Conservation (phyloP, 768 basidiomycete species). For the Infundibulicybe gibba region DNA sequence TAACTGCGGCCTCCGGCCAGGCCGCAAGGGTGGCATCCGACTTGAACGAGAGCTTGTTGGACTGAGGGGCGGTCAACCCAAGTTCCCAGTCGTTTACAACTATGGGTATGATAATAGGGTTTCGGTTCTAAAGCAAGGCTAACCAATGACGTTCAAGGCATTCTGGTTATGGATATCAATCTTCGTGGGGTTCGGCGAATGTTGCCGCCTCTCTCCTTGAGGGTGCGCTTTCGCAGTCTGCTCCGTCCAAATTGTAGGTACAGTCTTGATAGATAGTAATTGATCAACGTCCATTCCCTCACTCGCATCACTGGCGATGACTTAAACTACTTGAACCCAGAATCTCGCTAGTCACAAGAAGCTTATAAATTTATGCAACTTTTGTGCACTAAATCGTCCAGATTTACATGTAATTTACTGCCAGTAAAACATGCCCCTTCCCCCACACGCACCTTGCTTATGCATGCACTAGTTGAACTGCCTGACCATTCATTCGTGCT, state of each 20-base stretch:
- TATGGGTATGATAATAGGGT: slow-evolving; percentile 45
- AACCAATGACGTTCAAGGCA: slow-evolving; percentile 38
- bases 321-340: too few relatives aligned
- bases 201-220: slow-evolving; percentile 47
- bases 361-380: too few relatives aligned
- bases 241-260: neutral
- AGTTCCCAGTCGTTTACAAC: slow-evolving; percentile 53
- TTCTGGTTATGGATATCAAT: slow-evolving; percentile 62
- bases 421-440: too few relatives aligned
- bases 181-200: slow-evolving; percentile 63
- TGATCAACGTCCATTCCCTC: too few relatives aligned
- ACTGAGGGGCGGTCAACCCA: slow-evolving; percentile 14
- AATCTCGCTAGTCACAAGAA: too few relatives aligned
- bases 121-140: neutral
- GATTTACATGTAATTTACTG: too few relatives aligned
- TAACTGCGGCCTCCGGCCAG: slow-evolving; percentile 64
- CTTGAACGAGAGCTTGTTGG: slow-evolving; percentile 47
- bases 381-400: too few relatives aligned
- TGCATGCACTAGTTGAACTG: too few relatives aligned
- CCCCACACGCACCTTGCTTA: too few relatives aligned
- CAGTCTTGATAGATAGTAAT: too few relatives aligned
- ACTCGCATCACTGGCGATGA: too few relatives aligned
- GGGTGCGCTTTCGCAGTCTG: slow-evolving; percentile 13
- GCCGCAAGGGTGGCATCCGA: slow-evolving; percentile 63
- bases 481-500: too few relatives aligned